Percentiles rank a stretch among this genome's conserved stretches.
These are phyloP conservation scores for Lactarius trivialis DNA, from an alignment of 768 basidiomycete species.

Conservation along the genomic window DNA sequence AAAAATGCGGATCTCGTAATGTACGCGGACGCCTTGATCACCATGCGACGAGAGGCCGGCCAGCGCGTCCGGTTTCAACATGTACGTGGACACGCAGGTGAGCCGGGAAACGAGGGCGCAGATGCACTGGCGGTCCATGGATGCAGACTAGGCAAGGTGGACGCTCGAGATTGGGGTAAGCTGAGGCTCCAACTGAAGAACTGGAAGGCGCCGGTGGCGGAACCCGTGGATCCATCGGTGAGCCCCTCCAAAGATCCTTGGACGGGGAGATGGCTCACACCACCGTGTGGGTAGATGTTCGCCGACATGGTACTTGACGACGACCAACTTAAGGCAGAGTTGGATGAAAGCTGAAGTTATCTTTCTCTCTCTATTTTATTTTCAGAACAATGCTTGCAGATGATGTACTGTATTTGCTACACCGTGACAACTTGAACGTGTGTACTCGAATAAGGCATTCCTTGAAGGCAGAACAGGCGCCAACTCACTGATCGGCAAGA, in stretches of 20 bases:
- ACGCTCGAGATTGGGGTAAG: conserved; percentile 56
- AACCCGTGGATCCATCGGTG: conserved; percentile 1
- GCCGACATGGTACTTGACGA: conserved; percentile 15
- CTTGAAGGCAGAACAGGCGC: conserved; percentile 43
- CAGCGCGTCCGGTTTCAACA: conserved; percentile 58
- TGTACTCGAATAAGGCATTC: conserved; percentile 50
- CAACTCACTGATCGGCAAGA: conserved; percentile 38
- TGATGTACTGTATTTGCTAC: no score
- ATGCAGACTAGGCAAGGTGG: conserved; percentile 31
- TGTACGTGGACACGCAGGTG: conserved; percentile 75
- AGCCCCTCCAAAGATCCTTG: not conserved
- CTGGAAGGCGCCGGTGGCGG: not conserved
- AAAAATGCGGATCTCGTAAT: conserved; percentile 69
- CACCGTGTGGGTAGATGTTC: conserved; percentile 4
- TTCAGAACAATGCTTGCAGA: no score
- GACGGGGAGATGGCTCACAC: not conserved
- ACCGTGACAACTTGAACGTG: no score
- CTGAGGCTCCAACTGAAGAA: conserved; percentile 10
- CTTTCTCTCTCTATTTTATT: not conserved
- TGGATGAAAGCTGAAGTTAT: not conserved
- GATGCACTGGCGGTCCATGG: conserved; percentile 68
- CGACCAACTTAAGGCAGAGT: conserved; percentile 9
- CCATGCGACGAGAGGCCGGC: conserved; percentile 42
- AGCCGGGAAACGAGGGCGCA: conserved; percentile 81
- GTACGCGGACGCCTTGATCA: conserved; percentile 59